These are phyloP conservation scores for Anacardium occidentale DNA, from an alignment of 345 rosid species.

Conservation along the genomic window DNA sequence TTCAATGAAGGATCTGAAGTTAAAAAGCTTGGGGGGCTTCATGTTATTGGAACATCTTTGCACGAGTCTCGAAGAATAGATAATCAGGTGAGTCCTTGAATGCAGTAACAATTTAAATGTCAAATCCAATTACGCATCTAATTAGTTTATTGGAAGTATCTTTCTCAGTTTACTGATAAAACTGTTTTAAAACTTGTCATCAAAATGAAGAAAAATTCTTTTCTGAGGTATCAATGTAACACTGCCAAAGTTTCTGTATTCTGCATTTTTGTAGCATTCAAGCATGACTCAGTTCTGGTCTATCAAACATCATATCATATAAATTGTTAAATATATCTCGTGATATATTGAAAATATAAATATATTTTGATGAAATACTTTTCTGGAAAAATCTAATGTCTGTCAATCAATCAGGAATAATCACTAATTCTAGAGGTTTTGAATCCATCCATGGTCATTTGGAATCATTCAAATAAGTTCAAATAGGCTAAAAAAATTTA, in stretches of 20 bases:
- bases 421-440: neutral
- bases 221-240: neutral
- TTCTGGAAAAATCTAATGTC: no score
- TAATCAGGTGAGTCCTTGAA: constrained; percentile 65
- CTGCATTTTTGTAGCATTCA: no score
- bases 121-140: constrained; percentile 7
- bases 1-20: constrained; percentile 86
- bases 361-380: no score
- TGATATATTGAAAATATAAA: no score
- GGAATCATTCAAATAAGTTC: neutral
- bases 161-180: constrained; percentile 1
- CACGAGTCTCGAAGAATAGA: constrained; percentile 97
- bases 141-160: constrained; percentile 11
- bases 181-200: neutral
- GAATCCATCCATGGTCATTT: neutral
- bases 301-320: no score
- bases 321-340: no score
- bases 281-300: no score
- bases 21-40: constrained; percentile 93
- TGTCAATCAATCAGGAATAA: neutral
- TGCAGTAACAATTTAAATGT: constrained; percentile 4
- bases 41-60: constrained; percentile 92
- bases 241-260: constrained; percentile 5
- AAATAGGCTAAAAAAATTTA: neutral
- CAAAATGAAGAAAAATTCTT: neutral